Percentiles rank a stretch among this genome's conserved stretches.
Conservation (phyloP, 371 early-diverging fungal genomes). For the Fennellomyces sp. region DNA sequence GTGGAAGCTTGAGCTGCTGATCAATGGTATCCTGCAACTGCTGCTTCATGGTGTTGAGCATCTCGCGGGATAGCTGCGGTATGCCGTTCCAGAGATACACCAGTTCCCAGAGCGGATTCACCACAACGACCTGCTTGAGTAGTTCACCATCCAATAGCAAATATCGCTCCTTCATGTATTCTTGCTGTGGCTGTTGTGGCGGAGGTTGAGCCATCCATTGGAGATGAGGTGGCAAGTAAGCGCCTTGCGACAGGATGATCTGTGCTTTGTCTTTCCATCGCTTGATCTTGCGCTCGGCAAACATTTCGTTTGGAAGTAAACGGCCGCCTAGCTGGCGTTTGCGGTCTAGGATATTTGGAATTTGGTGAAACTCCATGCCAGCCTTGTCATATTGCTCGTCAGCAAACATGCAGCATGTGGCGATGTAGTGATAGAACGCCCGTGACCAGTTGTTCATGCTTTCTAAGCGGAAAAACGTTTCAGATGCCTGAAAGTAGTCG, state of each 20-base stretch:
- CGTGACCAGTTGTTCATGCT: slow-evolving; percentile 57
- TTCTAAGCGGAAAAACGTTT: slow-evolving; percentile 50
- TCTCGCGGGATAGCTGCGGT: slow-evolving; percentile 30
- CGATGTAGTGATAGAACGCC: slow-evolving; percentile 56
- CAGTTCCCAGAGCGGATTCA: slow-evolving; percentile 51
- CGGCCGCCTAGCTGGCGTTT: slow-evolving; percentile 35
- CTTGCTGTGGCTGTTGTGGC: slow-evolving; percentile 7
- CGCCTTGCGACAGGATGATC: slow-evolving; percentile 1
- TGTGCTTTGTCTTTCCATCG: slow-evolving; percentile 35
- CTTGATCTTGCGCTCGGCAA: slow-evolving; percentile 46
- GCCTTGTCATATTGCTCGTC: slow-evolving; percentile 54
- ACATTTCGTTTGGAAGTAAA: slow-evolving; percentile 47
- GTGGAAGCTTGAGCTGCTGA: background rate
- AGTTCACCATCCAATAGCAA: slow-evolving; percentile 26
- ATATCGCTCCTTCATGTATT: slow-evolving; percentile 16
- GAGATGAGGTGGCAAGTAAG: slow-evolving; percentile 4
- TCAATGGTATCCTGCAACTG: slow-evolving; percentile 3
- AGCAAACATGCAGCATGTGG: slow-evolving; percentile 57
- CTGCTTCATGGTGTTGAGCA: slow-evolving; percentile 31
- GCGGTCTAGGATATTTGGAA: slow-evolving; percentile 36
- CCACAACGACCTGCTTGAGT: slow-evolving; percentile 31
- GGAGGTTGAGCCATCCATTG: slow-evolving; percentile 12
- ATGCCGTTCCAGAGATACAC: slow-evolving; percentile 55
- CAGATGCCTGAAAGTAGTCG: slow-evolving; percentile 53
- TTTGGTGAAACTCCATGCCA: slow-evolving; percentile 45